Evolutionary conservation across 2,329 filamentous ascomycete species (phyloP).

Genomic region (Camillea tinctor): DNA sequence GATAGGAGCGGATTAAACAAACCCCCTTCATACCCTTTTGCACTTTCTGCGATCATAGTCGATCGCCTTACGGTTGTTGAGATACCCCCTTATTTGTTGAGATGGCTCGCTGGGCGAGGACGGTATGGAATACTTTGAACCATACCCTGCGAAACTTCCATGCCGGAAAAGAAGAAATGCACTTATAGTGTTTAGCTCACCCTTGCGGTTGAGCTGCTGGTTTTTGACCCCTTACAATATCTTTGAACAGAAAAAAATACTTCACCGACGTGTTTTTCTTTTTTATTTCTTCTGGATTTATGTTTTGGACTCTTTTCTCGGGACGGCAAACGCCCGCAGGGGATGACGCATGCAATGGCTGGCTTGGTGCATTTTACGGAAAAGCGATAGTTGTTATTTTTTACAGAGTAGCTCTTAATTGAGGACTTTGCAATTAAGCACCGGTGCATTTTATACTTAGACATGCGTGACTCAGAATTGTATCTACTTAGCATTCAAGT

Average conservation of each 20-base stretch:
- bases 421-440: background rate
- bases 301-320: background rate
- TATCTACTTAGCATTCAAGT: background rate
- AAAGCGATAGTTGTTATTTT: background rate
- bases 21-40: conserved; percentile 9
- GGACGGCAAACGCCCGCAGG: background rate
- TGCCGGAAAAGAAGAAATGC: conserved; percentile 12
- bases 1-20: conserved; percentile 14
- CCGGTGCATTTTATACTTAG: background rate
- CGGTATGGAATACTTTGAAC: conserved; percentile 15
- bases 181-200: background rate
- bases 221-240: conserved; percentile 3
- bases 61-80: conserved; percentile 19
- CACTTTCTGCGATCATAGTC: conserved; percentile 10
- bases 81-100: conserved; percentile 26
- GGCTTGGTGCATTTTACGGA: background rate
- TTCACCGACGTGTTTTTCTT: background rate
- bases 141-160: conserved; percentile 11
- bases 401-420: background rate
- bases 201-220: background rate
- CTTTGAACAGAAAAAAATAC: background rate
- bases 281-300: background rate
- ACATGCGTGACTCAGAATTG: background rate
- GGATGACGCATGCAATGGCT: background rate
- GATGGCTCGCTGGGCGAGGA: conserved; percentile 22